phyloP scores from a whole-genome alignment of 2,329 filamentous ascomycete species.

The Aspergillus felis region DNA sequence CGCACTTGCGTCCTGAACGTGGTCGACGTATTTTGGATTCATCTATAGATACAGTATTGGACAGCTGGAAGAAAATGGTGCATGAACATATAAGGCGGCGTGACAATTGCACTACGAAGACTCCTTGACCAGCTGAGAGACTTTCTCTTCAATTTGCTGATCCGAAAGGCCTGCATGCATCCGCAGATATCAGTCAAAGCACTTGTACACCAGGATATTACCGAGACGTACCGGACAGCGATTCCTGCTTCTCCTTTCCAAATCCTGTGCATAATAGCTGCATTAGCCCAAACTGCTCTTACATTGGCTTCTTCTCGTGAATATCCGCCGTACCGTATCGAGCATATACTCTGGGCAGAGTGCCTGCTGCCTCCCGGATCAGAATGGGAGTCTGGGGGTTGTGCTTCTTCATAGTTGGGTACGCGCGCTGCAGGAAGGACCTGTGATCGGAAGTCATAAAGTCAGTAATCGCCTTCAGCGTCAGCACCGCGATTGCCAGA shows the following conservation, averaged over 20 bases:
- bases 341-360: slow-evolving; percentile 81
- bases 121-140: slow-evolving; percentile 60
- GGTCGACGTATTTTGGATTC: slow-evolving; percentile 25
- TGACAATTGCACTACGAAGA: slow-evolving; percentile 28
- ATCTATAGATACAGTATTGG: slow-evolving; percentile 38
- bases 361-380: slow-evolving; percentile 85
- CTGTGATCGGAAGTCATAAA: slow-evolving; percentile 44
- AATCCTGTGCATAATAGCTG: slow-evolving; percentile 47
- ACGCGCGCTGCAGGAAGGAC: slow-evolving; percentile 83
- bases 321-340: slow-evolving; percentile 69
- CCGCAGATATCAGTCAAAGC: slow-evolving; percentile 10
- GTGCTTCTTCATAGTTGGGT: slow-evolving; percentile 99
- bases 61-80: slow-evolving; percentile 21
- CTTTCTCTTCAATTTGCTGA: slow-evolving; percentile 66
- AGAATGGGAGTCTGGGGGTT: slow-evolving; percentile 93
- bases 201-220: neutral
- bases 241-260: slow-evolving; percentile 64
- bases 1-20: neutral
- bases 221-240: slow-evolving; percentile 52
- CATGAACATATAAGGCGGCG: slow-evolving; percentile 22
- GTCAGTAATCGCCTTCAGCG: neutral
- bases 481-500: neutral
- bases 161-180: slow-evolving; percentile 57
- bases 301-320: neutral
- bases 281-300: slow-evolving; percentile 11